Evolutionary conservation across 1,139 yeast species (phyloP).

Genomic region (Candida frijolesensis): DNA sequence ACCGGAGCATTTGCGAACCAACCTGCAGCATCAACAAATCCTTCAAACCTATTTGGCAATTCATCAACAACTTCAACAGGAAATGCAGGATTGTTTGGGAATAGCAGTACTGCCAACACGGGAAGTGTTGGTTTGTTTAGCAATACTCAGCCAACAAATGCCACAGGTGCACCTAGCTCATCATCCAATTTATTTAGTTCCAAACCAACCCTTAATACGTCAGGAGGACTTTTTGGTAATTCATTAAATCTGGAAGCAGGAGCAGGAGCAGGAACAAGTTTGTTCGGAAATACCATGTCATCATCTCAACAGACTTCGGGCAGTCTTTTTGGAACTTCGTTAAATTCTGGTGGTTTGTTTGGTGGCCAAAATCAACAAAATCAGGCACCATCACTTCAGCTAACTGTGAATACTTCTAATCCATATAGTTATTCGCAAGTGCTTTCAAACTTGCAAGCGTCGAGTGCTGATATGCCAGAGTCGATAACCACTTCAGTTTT

Average conservation of each 20-base stretch:
- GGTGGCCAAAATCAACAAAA: constrained; percentile 6
- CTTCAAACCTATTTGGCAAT: constrained; percentile 7
- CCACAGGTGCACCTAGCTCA: constrained; percentile 2
- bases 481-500: constrained; percentile 41
- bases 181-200: not conserved
- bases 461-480: constrained; percentile 24
- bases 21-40: not conserved
- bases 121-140: constrained; percentile 13
- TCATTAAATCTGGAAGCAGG: constrained; percentile 10
- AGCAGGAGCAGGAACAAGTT: not conserved
- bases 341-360: constrained; percentile 12
- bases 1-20: constrained; percentile 1
- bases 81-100: constrained; percentile 25
- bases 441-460: constrained; percentile 18
- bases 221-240: constrained; percentile 19
- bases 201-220: not conserved
- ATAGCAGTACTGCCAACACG: constrained; percentile 10
- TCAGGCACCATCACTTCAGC: constrained; percentile 5
- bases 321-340: constrained; percentile 8
- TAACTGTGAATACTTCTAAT: constrained; percentile 16
- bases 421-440: constrained; percentile 32
- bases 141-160: constrained; percentile 6
- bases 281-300: not conserved
- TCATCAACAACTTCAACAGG: constrained; percentile 20
- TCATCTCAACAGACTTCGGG: constrained; percentile 10